Evolutionary conservation across 75 land plant species (phyloP).

Genomic region (Pinus albicaulis): DNA sequence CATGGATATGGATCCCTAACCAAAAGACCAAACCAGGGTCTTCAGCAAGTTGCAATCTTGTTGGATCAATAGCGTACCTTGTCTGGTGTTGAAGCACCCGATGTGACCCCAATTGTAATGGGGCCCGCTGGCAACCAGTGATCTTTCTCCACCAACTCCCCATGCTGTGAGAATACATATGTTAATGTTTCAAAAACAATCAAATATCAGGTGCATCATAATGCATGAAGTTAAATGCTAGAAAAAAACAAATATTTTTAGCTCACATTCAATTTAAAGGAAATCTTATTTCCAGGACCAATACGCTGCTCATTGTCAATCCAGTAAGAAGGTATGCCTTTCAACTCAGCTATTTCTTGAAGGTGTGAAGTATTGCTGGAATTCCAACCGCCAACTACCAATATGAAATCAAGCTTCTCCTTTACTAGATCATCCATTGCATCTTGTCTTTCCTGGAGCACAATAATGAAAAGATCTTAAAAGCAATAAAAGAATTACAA

Average conservation of each 20-base stretch:
- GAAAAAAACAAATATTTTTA: background rate
- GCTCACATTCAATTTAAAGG: constrained; percentile 75
- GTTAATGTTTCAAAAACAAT: background rate
- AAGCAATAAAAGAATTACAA: background rate
- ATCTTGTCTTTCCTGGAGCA: constrained; percentile 93
- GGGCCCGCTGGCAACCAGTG: constrained; percentile 87
- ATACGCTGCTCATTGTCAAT: constrained; percentile 86
- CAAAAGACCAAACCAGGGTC: background rate
- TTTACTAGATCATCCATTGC: constrained; percentile 89
- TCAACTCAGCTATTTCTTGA: constrained; percentile 91
- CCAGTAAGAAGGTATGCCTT: constrained; percentile 93
- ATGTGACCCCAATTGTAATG: constrained; percentile 83
- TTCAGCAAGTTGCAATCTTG: background rate
- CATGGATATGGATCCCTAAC: background rate
- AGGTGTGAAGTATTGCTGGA: constrained; percentile 96
- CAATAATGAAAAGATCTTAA: too few relatives aligned
- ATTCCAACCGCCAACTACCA: constrained; percentile 98
- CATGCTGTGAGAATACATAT: constrained; percentile 49
- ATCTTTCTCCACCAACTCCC: constrained; percentile 90
- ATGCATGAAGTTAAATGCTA: background rate
- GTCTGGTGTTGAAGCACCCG: constrained; percentile 98
- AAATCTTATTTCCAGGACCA: constrained; percentile 86
- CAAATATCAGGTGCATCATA: background rate
- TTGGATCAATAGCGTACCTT: constrained; percentile 49
- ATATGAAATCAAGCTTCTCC: constrained; percentile 77